A percentile compares a stretch with the other conserved stretches of the same genome.
Evolutionary conservation across 768 basidiomycete species (phyloP).

Genomic region (Udeniomyces megalosporus): DNA sequence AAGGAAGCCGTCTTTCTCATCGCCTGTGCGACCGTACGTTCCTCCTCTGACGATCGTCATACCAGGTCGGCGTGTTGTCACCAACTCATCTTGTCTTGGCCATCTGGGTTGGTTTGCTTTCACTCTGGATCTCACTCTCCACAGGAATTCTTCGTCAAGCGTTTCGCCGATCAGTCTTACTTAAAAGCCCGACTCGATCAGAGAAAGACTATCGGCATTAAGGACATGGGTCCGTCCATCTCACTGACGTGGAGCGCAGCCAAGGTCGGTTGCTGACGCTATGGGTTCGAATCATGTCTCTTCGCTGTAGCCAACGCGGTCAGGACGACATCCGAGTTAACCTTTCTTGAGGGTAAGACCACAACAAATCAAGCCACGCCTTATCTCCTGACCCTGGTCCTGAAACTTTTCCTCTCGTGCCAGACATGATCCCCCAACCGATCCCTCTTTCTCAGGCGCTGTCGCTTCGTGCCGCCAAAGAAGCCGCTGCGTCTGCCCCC

Average conservation of each 20-base stretch:
- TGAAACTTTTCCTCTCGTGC: not conserved
- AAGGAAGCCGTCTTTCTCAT: conserved; percentile 8
- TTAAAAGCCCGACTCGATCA: not conserved
- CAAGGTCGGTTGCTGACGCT: no score
- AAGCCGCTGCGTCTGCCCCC: not conserved
- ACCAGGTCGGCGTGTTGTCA: not conserved
- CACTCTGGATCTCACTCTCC: not conserved
- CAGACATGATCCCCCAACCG: not conserved
- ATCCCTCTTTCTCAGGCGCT: not conserved
- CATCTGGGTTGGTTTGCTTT: no score
- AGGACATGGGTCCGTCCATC: conserved; percentile 11
- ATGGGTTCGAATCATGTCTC: no score
- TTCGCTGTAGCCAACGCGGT: not conserved
- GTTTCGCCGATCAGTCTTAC: not conserved
- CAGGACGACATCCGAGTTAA: not conserved
- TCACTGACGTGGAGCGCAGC: no score
- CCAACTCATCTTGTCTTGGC: not conserved
- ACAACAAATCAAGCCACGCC: no score
- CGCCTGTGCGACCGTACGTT: not conserved
- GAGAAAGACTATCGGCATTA: conserved; percentile 3
- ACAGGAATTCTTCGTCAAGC: conserved; percentile 11
- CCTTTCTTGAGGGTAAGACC: conserved; percentile 4
- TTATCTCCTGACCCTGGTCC: no score
- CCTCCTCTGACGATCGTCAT: not conserved
- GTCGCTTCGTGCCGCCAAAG: not conserved